Base-by-base conservation (phyloP, 306 rosid species). In the Cicer arietinum region DNA sequence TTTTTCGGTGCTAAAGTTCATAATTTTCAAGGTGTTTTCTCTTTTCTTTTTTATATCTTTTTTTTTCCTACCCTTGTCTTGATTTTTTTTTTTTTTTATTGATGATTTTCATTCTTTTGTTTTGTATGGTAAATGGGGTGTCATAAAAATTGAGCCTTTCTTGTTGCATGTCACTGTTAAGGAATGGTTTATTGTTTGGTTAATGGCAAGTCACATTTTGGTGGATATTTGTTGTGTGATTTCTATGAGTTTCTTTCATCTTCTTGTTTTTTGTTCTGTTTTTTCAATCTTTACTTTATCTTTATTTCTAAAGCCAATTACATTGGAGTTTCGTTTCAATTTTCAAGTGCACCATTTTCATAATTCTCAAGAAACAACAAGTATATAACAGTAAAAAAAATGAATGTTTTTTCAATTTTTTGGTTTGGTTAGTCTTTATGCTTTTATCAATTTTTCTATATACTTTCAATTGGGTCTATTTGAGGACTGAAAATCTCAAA, bases 141-240 rank as follows among this genome's bases (percentile, higher is more conserved):
- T 71, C 17, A 46, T 63, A 41, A 69, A 12, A 68, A 67, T 71
- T 66, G 67, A 76, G n/a, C 79, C 6, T 73, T 67, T 78, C 43
- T 44, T 56, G 60, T 18, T 69, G 63, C 83, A 52, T 69, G 74
- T 62, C 14, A 47, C n/a, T 11, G 57, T 60, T 50, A 42, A 64
- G 69, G 12, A 46, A 2, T 46, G 46, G 51, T 41, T 59, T 70
- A 16, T 67, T 41, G 61, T 73, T 83, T 75, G 66, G 67, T 79
- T 30, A 14, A 25, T 51, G 52, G 39, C 41, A 62, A 43, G 41
- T 48, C 25, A 20, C 16, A 43, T 73, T 69, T 77, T 61, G 68
- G 54, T 78, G 40, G 47, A 9, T 56, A 47, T 69, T 57, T 84
- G 64, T 17, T 74, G 44, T 57, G 71, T 1, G 6, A 14, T 42